A percentile compares a stretch with the other conserved stretches of the same genome.
phyloP scores from a whole-genome alignment of 257 asterid genomes.

The Ligustrum vulgare region DNA sequence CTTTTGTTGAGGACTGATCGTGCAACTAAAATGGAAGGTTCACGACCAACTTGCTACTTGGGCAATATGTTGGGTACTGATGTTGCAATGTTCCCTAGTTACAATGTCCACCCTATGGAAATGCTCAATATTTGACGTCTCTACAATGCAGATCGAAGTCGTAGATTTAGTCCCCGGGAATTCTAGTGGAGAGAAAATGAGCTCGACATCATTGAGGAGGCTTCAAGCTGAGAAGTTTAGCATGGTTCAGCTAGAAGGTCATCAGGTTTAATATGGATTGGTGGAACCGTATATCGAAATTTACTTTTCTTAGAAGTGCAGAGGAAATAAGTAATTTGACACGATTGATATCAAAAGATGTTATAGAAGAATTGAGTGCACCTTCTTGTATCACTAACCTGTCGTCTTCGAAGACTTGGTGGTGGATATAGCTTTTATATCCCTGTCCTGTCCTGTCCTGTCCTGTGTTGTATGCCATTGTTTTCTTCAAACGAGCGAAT shows the following conservation, averaged over 20 bases:
- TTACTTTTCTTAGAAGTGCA: conserved; percentile 16
- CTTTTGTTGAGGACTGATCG: background rate
- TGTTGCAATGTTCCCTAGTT: background rate
- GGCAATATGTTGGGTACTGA: background rate
- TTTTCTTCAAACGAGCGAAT: background rate
- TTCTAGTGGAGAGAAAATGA: conserved; percentile 63
- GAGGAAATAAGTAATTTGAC: conserved; percentile 14
- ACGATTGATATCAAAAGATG: background rate
- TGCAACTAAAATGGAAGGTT: background rate
- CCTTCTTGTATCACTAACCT: background rate
- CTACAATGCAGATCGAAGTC: conserved; percentile 64
- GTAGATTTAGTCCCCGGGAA: conserved; percentile 78
- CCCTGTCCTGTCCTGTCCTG: too few species aligned
- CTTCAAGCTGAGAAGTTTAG: conserved; percentile 69
- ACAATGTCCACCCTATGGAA: background rate
- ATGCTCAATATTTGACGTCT: background rate
- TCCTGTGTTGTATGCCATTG: background rate
- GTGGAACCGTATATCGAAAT: background rate
- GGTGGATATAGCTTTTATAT: background rate
- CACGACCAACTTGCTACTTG: background rate
- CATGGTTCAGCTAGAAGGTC: conserved; percentile 34
- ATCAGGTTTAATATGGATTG: conserved; percentile 26
- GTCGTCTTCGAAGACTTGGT: background rate
- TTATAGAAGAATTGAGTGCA: background rate
- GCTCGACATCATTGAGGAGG: conserved; percentile 74